Percentiles rank a stretch among this genome's conserved stretches.
Evolutionary conservation across 768 basidiomycete species (phyloP).

Genomic region (Panaeolus papilionaceus): DNA sequence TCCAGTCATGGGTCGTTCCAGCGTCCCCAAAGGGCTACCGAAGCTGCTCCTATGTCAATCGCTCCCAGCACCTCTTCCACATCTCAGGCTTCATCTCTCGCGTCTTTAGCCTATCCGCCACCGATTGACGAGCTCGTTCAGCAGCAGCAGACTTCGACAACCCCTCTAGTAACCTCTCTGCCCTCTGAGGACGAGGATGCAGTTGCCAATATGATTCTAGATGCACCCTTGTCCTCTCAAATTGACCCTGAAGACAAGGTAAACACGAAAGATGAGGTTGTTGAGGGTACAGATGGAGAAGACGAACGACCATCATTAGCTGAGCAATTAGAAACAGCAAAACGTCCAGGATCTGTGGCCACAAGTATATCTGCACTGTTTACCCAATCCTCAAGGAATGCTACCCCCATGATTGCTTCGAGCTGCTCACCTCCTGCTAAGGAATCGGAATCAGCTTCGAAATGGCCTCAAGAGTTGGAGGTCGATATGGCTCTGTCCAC

Average conservation of each 20-base stretch:
- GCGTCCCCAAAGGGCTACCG: background rate
- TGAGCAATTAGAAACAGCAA: background rate
- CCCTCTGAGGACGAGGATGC: background rate
- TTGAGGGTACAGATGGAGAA: background rate
- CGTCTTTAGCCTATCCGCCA: background rate
- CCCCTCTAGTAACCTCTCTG: background rate
- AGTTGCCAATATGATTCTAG: background rate
- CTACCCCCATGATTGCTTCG: background rate
- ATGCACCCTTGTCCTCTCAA: constrained; percentile 3
- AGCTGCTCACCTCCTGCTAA: background rate
- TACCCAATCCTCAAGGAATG: background rate
- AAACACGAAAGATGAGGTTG: background rate
- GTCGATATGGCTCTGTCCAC: background rate
- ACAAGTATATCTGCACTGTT: background rate
- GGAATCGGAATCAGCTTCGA: background rate
- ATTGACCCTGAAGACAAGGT: background rate
- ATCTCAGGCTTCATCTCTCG: background rate
- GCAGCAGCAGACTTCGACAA: background rate
- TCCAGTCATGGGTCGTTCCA: background rate
- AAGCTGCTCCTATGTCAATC: background rate
- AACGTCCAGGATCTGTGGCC: background rate
- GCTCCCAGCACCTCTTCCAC: background rate
- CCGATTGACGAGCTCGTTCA: background rate
- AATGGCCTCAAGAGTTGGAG: background rate
- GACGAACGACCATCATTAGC: background rate